Base-by-base conservation (phyloP, 2,329 filamentous ascomycete genomes). In the Fusarium xyrophilum region DNA sequence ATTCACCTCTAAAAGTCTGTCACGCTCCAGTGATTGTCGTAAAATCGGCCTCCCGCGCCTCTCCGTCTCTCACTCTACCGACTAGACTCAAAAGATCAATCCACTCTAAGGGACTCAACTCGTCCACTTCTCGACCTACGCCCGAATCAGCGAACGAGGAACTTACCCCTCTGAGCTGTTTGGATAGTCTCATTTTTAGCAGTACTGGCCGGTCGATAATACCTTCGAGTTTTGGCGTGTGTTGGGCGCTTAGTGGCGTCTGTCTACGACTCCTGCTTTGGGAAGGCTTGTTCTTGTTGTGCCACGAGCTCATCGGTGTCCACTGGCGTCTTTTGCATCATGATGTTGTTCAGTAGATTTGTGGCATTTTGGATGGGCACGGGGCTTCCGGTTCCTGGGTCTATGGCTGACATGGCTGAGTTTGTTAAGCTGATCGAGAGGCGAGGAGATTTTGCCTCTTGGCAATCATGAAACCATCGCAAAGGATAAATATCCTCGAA, bases 401-500 rank as follows among this genome's bases (percentile, higher is more conserved):
- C 51, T 30, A 55, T 61, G 33, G 52, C 23, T 39, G 40, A 42
- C 32, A 50, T 44, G 43, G 25, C 42, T 47, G 28, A 33, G 63
- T 56, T 63, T 14, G 44, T 33, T 43, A 53, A 65, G 50, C 38
- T 54, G 46, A 44, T 51, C 43, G 30, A 42, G 38, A 47, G 42
- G 39, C 33, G 19, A 53, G 35, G 52, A 35, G 32, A 48, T 47
- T 28, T 46, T 46, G 32, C 32, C 30, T 50, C 30, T 50, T 38
- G 10, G 52, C 43, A 32, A 43, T 43, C 32, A 23, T 40, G 39
- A 30, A 43, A 38, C 23, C 39, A 35, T 58, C 25, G 39, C 19
- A 47, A 38, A 58, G 57, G n/a, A 74, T 74, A 74, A 74, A 73
- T 73, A 73, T 52, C 55, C 56, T 62, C n/a, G 35, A 44, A 38